Evolutionary conservation across 306 rosid species (phyloP), one percentile per base, ranked within the genome.

Genomic region (Vigna mungo): DNA sequence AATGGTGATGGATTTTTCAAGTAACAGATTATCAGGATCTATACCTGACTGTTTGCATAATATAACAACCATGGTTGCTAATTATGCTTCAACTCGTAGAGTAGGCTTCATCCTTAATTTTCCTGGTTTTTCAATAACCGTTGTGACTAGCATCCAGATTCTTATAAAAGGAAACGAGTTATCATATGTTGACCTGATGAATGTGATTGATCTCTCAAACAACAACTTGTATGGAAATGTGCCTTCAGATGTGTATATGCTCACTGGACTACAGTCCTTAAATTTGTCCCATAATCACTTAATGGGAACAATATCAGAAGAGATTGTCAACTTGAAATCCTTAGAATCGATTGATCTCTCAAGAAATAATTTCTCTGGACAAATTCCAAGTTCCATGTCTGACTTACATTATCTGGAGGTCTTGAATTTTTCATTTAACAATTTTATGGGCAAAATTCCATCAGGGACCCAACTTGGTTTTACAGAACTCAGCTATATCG

Each of bases 221-320:
- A 85, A 85, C 18, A 70, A 15, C 30, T 49, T 85, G 13, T 55
- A 37, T 30, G 88, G 84, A 18, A 21, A 9, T 11, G 64, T 85
- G 34, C 80, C 86, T 11, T 5, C 1, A 2, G 77, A 72, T 15
- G 9, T 82, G 1, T 64, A 65, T n/a, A 59, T 10, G 7, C 80
- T 82, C 18, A 7, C 4, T 7, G 12, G 6, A 37, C 16, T 85
- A 56, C 27, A 58, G 1, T 75, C 78, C 1, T 59, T 85, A 60
- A 77, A 82, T 68, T 76, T 85, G 15, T 62, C 88, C 6, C 41
- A 25, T 11, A 85, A 85, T 59, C 78, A 58, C n/a, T 43, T 82
- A 8, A 17, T 27, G 15, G 84, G 82, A 41, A 17, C n/a, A 6
- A 75, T 85, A 39, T 74, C 82, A 14, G 4, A 56, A 25, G 43